Conservation (phyloP, 179 eudicot species). For the Corrigiola litoralis region DNA sequence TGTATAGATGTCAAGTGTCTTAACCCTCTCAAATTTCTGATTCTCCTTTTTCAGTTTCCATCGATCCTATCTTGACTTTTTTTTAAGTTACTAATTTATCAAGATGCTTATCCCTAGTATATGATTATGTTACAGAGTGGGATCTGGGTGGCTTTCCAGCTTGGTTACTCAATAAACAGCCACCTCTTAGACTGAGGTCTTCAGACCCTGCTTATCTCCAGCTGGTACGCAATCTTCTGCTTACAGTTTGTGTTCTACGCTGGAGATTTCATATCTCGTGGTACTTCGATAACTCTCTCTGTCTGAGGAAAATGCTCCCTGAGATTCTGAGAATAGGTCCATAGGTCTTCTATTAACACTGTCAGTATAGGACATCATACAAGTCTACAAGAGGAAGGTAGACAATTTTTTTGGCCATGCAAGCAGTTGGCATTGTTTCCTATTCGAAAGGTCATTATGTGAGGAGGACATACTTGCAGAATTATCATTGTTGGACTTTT, state of each 20-base stretch:
- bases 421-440: neutral
- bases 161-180: conserved; percentile 81
- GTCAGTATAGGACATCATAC: neutral
- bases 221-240: conserved; percentile 40
- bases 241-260: neutral
- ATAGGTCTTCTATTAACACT: neutral
- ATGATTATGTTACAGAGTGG: conserved; percentile 67
- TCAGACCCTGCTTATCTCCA: conserved; percentile 74
- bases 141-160: conserved; percentile 98
- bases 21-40: neutral
- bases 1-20: too few species aligned
- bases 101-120: conserved; percentile 6
- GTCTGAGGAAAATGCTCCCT: neutral
- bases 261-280: neutral
- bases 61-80: neutral
- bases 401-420: neutral
- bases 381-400: neutral
- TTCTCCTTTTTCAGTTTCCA: neutral
- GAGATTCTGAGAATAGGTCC: too few species aligned
- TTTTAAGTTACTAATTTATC: neutral
- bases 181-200: conserved; percentile 73
- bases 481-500: neutral
- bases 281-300: neutral
- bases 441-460: neutral
- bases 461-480: neutral